Base-by-base conservation (phyloP, 2,329 filamentous ascomycete species). In the Monosporascus sp. region DNA sequence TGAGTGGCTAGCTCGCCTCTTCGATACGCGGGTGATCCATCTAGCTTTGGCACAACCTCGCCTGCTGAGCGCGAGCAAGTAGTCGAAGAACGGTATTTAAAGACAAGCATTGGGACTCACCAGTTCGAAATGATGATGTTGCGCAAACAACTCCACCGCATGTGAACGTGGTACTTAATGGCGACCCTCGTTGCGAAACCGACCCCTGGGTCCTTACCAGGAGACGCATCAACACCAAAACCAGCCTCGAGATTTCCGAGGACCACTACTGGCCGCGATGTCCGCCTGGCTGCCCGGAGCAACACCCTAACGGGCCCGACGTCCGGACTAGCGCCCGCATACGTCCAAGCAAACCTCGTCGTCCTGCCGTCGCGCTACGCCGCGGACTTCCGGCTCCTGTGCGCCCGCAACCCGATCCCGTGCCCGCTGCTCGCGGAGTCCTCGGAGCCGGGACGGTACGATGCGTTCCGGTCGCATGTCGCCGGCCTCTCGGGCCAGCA, bases 291-390 rank as follows among this genome's bases (percentile, higher is more conserved):
- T 41, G 73, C 72, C 60, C 76, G 73, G 54, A 61, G 63, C 45
- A 72, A 72, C 57, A 59, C 60, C 17, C 64, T 76, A 38, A 72
- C 68, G 45, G 67, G 66, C 37, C 68, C 70, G 20, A 86, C 82
- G 1, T 74, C 80, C 1, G 80, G 82, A 14, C 68, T 83, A 2
- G 79, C 82, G 2, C 78, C 79, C 0, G 73, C 72, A 14, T 75
- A 79, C 60, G 68, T 86, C 15, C 83, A 86, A 71, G 82, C 82
- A 40, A 87, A 87, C 59, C 72, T 87, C 38, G 74, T 87, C 40
- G 72, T 86, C 11, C 72, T 87, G 1, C 82, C 82, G 0, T 77
- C 75, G 1, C 66, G 70, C 35, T 81, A 84, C 64, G 82, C 83
- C 14, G 50, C 69, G 18, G 79, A 85, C 63, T 87, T 86, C 65